Conservation (phyloP, 305 asterid genomes). For the Ilex paraguariensis region DNA sequence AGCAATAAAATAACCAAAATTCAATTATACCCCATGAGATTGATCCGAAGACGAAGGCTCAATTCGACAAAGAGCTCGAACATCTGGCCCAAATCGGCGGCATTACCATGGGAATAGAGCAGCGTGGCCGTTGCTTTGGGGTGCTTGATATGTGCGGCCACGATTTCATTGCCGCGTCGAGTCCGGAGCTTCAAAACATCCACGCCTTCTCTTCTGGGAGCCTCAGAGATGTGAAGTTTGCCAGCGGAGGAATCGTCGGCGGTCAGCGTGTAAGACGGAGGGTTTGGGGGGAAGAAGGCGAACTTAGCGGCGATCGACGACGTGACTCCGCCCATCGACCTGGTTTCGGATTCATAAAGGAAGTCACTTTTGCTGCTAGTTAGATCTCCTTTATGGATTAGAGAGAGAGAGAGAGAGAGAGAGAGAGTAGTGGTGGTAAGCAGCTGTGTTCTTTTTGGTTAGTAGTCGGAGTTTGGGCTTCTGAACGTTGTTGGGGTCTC, state of each 20-base stretch:
- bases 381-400: too few relatives aligned
- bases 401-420: too few relatives aligned
- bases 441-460: too few relatives aligned
- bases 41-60: slow-evolving; percentile 1
- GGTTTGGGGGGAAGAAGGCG: neutral
- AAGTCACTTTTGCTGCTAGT: too few relatives aligned
- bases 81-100: slow-evolving; percentile 6
- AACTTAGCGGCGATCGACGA: slow-evolving; percentile 1
- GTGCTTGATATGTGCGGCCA: neutral
- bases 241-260: neutral
- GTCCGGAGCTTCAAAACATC: neutral
- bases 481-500: too few relatives aligned
- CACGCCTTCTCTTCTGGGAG: neutral
- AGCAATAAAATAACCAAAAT: too few relatives aligned
- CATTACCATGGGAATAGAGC: slow-evolving; percentile 2
- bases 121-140: neutral
- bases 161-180: slow-evolving; percentile 1
- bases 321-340: neutral
- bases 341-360: neutral
- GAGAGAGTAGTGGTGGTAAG: too few relatives aligned
- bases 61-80: neutral
- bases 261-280: neutral
- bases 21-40: neutral
- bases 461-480: too few relatives aligned
- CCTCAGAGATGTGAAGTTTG: neutral